Percentiles rank a stretch among this genome's conserved stretches.
These are phyloP conservation scores for Teunomyces tritomae DNA, from an alignment of 805 yeast genomes.

Conservation along the genomic window DNA sequence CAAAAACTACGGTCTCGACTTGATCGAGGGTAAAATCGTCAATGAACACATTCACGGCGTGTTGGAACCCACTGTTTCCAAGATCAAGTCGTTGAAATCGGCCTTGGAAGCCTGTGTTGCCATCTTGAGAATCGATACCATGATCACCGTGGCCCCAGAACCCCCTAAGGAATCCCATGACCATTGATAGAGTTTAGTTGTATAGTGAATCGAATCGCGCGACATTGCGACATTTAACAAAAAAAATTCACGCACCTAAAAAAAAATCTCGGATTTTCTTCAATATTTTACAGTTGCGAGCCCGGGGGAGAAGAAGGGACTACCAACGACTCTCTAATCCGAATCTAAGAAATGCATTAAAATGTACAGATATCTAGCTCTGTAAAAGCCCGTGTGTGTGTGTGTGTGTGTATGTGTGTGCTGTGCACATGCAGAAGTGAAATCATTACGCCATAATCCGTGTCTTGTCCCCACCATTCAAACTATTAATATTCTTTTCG, in stretches of 20 bases:
- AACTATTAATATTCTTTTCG: slow-evolving; percentile 7
- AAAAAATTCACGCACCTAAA: not conserved
- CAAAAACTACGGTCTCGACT: slow-evolving; percentile 89
- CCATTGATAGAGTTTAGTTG: slow-evolving; percentile 42
- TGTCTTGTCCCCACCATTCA: slow-evolving; percentile 4
- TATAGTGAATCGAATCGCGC: not conserved
- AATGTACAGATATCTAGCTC: not conserved
- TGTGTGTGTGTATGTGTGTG: no score
- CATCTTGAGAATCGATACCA: slow-evolving; percentile 94
- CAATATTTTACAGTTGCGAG: no score
- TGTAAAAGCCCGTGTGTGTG: not conserved
- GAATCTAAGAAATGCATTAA: not conserved
- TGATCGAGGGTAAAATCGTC: slow-evolving; percentile 86
- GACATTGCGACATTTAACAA: not conserved
- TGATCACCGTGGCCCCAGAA: slow-evolving; percentile 97
- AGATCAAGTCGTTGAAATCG: slow-evolving; percentile 87
- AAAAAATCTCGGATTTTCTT: no score
- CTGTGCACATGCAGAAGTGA: not conserved
- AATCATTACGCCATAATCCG: slow-evolving; percentile 1
- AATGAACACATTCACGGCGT: slow-evolving; percentile 85
- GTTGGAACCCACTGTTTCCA: slow-evolving; percentile 91
- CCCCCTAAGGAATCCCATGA: slow-evolving; percentile 88
- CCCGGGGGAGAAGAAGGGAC: no score
- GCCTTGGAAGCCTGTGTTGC: slow-evolving; percentile 99
- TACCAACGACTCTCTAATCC: no score